A percentile compares a stretch with the other conserved stretches of the same genome.
Evolutionary conservation across 164 flowering plant genomes (phyloP).

Genomic region (Piper longum): DNA sequence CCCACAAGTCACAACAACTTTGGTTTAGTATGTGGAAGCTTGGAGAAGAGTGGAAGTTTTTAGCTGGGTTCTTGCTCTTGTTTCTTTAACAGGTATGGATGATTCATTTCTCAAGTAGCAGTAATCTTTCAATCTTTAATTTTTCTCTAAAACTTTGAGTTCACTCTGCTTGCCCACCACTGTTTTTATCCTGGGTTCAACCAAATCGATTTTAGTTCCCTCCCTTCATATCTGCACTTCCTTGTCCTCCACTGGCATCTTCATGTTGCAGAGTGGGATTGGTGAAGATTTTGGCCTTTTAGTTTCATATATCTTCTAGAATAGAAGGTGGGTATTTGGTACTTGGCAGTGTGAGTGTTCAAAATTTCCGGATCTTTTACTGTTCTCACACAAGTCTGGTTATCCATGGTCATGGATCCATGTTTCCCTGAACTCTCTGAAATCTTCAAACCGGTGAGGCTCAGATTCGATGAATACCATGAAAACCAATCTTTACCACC

Average conservation of each 20-base stretch:
- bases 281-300: no score
- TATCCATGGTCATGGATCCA: constrained; percentile 36
- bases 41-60: no score
- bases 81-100: not conserved
- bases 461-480: constrained; percentile 10
- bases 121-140: not conserved
- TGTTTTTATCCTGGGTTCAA: no score
- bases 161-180: not conserved
- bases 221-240: not conserved
- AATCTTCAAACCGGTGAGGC: constrained; percentile 13
- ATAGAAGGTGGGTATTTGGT: not conserved
- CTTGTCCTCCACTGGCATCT: not conserved
- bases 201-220: not conserved
- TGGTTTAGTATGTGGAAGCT: no score
- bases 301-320: no score
- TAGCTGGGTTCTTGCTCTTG: no score
- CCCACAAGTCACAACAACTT: not conserved
- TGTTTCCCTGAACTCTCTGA: constrained; percentile 11
- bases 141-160: no score
- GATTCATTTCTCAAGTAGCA: not conserved
- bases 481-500: constrained; percentile 8
- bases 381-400: no score
- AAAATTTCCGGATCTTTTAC: not conserved
- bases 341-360: not conserved
- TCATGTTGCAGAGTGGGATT: no score